Percentiles rank a stretch among this genome's conserved stretches.
Evolutionary conservation across 1,284 basidiomycete species (phyloP).

Genomic region (Veloporphyrellus conicus): DNA sequence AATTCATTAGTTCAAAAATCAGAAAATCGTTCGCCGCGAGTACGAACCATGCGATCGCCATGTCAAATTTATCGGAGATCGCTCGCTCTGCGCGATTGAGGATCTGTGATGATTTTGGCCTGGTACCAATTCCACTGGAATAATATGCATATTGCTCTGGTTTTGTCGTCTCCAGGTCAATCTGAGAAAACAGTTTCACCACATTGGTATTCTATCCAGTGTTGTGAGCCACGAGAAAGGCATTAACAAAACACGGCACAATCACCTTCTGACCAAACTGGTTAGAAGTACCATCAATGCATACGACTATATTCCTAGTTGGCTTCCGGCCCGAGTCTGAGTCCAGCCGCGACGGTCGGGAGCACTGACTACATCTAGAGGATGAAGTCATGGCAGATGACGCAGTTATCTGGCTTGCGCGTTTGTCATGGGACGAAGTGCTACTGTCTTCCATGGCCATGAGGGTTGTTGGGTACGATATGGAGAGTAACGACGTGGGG

Average conservation of each 20-base stretch:
- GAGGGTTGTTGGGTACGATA: no score
- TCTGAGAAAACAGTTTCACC: constrained; percentile 20
- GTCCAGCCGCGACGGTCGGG: no score
- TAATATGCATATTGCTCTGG: constrained; percentile 37
- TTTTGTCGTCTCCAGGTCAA: constrained; percentile 17
- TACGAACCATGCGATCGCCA: constrained; percentile 27
- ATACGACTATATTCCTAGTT: constrained; percentile 34
- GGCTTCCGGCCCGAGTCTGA: no score
- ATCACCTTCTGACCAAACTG: constrained; percentile 33
- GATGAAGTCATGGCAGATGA: no score
- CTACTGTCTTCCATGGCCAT: no score
- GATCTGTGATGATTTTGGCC: constrained; percentile 26
- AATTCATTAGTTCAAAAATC: no score
- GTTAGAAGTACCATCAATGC: constrained; percentile 36
- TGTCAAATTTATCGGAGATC: constrained; percentile 19
- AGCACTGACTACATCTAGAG: no score
- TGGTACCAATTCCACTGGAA: constrained; percentile 41
- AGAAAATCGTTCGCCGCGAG: no score
- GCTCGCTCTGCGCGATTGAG: constrained; percentile 19
- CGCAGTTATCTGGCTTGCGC: no score
- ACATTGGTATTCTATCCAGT: constrained; percentile 24
- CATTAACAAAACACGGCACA: background rate
- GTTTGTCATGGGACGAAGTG: no score
- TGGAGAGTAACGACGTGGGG: no score
- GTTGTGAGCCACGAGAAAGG: background rate